phyloP scores from a whole-genome alignment of 176 grass and related monocot genomes.

The Hordeum marinum region DNA sequence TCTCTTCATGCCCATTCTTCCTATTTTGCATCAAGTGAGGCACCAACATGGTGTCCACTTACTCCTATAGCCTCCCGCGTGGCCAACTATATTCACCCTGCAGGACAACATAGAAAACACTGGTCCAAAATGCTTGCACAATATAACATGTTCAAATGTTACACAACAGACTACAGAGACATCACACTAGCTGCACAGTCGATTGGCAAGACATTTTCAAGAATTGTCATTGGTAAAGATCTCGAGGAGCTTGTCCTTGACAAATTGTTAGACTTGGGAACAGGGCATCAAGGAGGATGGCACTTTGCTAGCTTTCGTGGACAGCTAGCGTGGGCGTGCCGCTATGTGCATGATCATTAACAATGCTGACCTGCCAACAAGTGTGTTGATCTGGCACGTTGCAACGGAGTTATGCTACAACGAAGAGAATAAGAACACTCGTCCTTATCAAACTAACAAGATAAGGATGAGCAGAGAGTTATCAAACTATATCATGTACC shows the following conservation, averaged over 20 bases:
- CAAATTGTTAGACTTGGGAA: not conserved
- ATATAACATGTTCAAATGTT: not conserved
- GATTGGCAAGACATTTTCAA: not conserved
- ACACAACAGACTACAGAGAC: too few relatives aligned
- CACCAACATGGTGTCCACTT: too few relatives aligned
- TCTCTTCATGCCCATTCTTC: too few relatives aligned
- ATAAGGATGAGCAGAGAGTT: not conserved
- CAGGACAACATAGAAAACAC: not conserved
- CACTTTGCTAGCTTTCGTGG: not conserved
- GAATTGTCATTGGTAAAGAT: not conserved
- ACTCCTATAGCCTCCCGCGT: not conserved
- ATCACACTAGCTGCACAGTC: too few relatives aligned
- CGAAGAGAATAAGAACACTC: too few relatives aligned
- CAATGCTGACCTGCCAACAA: too few relatives aligned
- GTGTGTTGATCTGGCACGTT: not conserved
- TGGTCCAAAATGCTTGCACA: slow-evolving; percentile 8
- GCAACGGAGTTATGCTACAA: not conserved
- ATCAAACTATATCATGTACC: not conserved
- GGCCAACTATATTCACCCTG: not conserved
- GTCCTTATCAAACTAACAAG: too few relatives aligned
- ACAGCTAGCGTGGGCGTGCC: not conserved
- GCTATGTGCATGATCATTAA: too few relatives aligned
- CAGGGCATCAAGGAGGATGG: not conserved
- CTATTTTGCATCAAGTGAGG: too few relatives aligned
- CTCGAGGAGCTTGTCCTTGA: not conserved